phyloP scores from a whole-genome alignment of 176 grass and related monocot genomes.

The Cocos nucifera region DNA sequence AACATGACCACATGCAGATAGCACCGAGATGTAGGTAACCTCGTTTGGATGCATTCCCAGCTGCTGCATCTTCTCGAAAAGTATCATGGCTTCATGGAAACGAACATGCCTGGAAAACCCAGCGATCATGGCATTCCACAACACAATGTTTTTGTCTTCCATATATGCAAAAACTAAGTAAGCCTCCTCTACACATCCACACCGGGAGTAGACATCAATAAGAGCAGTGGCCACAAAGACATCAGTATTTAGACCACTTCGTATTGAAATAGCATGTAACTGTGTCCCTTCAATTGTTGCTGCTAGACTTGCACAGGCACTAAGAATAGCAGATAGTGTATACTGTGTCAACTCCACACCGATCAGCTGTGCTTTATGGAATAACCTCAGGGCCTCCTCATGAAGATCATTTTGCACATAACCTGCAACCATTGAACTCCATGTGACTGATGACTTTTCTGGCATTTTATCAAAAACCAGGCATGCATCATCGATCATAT shows the following conservation, averaged over 20 bases:
- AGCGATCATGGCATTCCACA: slow-evolving; percentile 64
- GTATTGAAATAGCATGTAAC: slow-evolving; percentile 32
- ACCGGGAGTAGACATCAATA: slow-evolving; percentile 56
- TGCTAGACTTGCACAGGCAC: slow-evolving; percentile 40
- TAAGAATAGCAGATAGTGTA: slow-evolving; percentile 49
- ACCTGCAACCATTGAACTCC: slow-evolving; percentile 56
- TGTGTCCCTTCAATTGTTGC: slow-evolving; percentile 48
- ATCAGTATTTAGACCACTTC: slow-evolving; percentile 39
- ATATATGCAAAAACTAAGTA: slow-evolving; percentile 37
- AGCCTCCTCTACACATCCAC: slow-evolving; percentile 40
- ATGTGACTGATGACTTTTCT: slow-evolving; percentile 56
- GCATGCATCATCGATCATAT: slow-evolving; percentile 46
- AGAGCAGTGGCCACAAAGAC: slow-evolving; percentile 54
- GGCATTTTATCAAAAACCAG: slow-evolving; percentile 48
- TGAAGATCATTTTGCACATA: slow-evolving; percentile 57
- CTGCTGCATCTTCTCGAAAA: slow-evolving; percentile 78
- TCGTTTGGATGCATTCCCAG: slow-evolving; percentile 38
- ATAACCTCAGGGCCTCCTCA: slow-evolving; percentile 36
- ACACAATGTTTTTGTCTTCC: slow-evolving; percentile 37
- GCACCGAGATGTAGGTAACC: slow-evolving; percentile 47
- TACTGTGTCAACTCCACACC: slow-evolving; percentile 45
- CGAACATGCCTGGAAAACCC: slow-evolving; percentile 53
- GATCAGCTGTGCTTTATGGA: slow-evolving; percentile 28
- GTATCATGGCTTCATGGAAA: slow-evolving; percentile 49
- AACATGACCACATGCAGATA: slow-evolving; percentile 41